Conservation (phyloP, 495 filamentous ascomycete genomes). For the Talaromyces adpressus region DNA sequence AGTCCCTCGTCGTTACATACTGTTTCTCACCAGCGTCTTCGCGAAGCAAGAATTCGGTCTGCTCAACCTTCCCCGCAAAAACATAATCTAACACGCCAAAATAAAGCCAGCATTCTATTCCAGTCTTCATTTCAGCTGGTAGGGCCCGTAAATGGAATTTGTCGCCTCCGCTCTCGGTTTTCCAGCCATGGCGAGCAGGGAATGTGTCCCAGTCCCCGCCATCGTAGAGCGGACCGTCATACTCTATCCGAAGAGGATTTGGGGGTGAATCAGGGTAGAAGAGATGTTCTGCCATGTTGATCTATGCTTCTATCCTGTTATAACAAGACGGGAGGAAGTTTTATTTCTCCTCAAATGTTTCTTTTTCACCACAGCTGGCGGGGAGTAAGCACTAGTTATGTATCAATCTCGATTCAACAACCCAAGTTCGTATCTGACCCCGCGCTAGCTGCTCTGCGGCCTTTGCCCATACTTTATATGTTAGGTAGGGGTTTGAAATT, state of each 20-base stretch:
- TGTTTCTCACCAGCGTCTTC: neutral
- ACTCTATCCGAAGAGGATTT: neutral
- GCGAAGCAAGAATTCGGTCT: neutral
- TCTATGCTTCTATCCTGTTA: neutral
- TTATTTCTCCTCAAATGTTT: no score
- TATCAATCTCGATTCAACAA: no score
- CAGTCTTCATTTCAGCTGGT: neutral
- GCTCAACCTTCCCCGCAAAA: neutral
- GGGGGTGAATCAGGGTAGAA: neutral
- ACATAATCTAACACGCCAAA: neutral
- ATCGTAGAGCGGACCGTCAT: neutral
- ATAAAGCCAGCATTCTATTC: neutral
- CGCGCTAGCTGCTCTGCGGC: neutral
- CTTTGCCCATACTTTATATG: neutral
- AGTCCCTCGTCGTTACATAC: neutral
- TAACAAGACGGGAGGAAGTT: no score
- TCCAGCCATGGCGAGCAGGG: neutral
- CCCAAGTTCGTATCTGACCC: neutral
- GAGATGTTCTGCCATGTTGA: neutral
- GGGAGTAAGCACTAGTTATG: no score
- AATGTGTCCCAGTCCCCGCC: neutral
- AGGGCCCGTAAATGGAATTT: neutral
- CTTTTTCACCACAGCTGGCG: no score
- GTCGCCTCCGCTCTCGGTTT: neutral
- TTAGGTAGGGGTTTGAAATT: neutral